Percentiles rank a stretch among this genome's conserved stretches.
phyloP scores from a whole-genome alignment of 306 rosid species.

The Sechiopsis laciniata region DNA sequence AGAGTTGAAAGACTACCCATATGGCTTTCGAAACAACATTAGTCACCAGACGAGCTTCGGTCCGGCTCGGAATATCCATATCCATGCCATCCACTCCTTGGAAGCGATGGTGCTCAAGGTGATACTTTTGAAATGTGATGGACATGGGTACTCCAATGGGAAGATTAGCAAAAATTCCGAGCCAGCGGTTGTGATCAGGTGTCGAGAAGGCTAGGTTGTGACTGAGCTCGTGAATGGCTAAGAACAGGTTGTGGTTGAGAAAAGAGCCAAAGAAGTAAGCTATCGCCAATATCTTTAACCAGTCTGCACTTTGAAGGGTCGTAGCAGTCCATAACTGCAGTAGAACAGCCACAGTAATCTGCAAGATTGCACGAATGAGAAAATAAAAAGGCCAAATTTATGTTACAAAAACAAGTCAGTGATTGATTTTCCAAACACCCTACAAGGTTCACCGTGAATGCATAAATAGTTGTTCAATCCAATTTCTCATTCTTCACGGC shows the following conservation, averaged over 20 bases:
- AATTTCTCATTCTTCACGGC: background rate
- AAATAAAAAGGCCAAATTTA: background rate
- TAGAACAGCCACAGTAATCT: slow-evolving; percentile 62
- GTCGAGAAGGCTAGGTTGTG: slow-evolving; percentile 93
- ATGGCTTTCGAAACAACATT: slow-evolving; percentile 48
- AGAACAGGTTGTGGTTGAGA: slow-evolving; percentile 89
- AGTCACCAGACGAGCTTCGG: slow-evolving; percentile 67
- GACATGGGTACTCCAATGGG: slow-evolving; percentile 94
- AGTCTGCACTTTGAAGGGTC: slow-evolving; percentile 50
- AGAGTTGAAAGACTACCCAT: slow-evolving; percentile 81
- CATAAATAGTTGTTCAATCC: background rate
- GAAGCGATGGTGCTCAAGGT: slow-evolving; percentile 85
- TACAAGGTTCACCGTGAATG: background rate
- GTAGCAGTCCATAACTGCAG: slow-evolving; percentile 80
- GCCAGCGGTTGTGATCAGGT: slow-evolving; percentile 72
- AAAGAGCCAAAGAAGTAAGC: slow-evolving; percentile 92
- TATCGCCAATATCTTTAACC: slow-evolving; percentile 66
- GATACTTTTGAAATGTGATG: slow-evolving; percentile 89
- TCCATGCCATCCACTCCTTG: slow-evolving; percentile 92
- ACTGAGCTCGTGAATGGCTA: slow-evolving; percentile 93
- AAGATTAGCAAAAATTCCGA: slow-evolving; percentile 86
- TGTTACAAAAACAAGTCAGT: background rate
- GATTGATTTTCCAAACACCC: slow-evolving; percentile 11
- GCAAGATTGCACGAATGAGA: slow-evolving; percentile 29
- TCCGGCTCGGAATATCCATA: slow-evolving; percentile 75